Conservation (phyloP, 2,329 filamentous ascomycete species). For the Penicillium corylophilum region DNA sequence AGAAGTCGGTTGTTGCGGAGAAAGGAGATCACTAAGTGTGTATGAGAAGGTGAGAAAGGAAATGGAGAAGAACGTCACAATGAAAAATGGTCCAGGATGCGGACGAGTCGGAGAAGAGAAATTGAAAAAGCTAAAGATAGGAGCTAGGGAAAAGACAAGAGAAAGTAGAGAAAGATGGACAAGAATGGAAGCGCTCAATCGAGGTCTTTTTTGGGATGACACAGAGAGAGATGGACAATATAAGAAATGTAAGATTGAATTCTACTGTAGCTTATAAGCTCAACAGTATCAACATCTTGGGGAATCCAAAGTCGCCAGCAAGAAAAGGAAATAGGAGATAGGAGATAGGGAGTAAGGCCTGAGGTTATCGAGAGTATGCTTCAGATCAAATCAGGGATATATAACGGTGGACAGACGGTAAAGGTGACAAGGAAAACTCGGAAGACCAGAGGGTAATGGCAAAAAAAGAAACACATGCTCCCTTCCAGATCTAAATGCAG, state of each 20-base stretch:
- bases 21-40: slow-evolving; percentile 1
- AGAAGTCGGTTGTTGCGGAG: slow-evolving; percentile 4
- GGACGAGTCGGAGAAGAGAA: background rate
- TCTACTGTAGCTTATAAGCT: slow-evolving; percentile 21
- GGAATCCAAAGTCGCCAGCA: background rate
- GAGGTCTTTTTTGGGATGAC: slow-evolving; percentile 1
- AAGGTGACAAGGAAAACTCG: slow-evolving; percentile 9
- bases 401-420: slow-evolving; percentile 23
- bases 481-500: slow-evolving; percentile 28
- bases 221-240: slow-evolving; percentile 17
- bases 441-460: slow-evolving; percentile 6
- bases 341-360: slow-evolving; percentile 11
- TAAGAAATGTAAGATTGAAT: slow-evolving; percentile 24
- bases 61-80: slow-evolving; percentile 12
- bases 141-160: background rate
- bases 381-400: slow-evolving; percentile 30
- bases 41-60: slow-evolving; percentile 7
- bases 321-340: background rate
- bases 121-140: background rate
- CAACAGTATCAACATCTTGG: slow-evolving; percentile 7
- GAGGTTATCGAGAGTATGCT: slow-evolving; percentile 21
- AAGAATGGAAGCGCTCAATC: slow-evolving; percentile 1
- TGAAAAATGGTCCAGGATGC: slow-evolving; percentile 2
- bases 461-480: slow-evolving; percentile 22
- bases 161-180: slow-evolving; percentile 3